Conservation (phyloP, 805 yeast species). For the Peterozyma toletana region DNA sequence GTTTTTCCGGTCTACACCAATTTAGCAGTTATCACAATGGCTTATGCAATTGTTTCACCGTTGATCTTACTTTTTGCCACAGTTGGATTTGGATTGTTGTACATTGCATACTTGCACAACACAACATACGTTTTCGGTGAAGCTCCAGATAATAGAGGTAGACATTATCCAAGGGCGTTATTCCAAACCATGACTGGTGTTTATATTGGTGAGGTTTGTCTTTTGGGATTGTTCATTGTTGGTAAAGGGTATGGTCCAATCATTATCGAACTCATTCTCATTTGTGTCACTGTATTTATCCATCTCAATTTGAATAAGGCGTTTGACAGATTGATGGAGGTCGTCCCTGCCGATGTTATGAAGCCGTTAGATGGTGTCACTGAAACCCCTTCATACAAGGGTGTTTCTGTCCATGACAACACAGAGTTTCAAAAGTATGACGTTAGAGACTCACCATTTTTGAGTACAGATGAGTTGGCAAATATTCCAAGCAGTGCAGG, state of each 20-base stretch:
- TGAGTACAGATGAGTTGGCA: conserved; percentile 10
- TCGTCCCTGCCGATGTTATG: conserved; percentile 69
- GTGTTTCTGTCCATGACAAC: not conserved
- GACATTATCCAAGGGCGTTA: conserved; percentile 80
- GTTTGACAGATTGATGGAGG: conserved; percentile 51
- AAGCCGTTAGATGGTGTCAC: conserved; percentile 66
- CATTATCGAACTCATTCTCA: conserved; percentile 60
- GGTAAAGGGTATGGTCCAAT: conserved; percentile 96
- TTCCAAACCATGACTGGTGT: conserved; percentile 86
- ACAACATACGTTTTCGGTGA: conserved; percentile 63
- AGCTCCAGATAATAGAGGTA: conserved; percentile 70
- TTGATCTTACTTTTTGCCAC: conserved; percentile 69
- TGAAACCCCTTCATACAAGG: conserved; percentile 49
- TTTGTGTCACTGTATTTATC: conserved; percentile 58
- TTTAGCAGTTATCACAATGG: conserved; percentile 59
- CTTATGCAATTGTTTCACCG: conserved; percentile 75
- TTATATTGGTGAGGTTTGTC: conserved; percentile 79
- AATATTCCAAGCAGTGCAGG: not conserved
- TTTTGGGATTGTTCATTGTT: conserved; percentile 80
- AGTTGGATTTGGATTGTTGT: conserved; percentile 63
- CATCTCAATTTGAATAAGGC: conserved; percentile 62
- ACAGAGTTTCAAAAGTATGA: not conserved
- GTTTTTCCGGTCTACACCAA: conserved; percentile 69
- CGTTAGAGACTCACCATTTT: conserved; percentile 12
- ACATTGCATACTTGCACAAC: conserved; percentile 74